Percentiles rank a stretch among this genome's conserved stretches.
Evolutionary conservation across 2,329 filamentous ascomycete species (phyloP).

Genomic region (Monilinia polystroma): DNA sequence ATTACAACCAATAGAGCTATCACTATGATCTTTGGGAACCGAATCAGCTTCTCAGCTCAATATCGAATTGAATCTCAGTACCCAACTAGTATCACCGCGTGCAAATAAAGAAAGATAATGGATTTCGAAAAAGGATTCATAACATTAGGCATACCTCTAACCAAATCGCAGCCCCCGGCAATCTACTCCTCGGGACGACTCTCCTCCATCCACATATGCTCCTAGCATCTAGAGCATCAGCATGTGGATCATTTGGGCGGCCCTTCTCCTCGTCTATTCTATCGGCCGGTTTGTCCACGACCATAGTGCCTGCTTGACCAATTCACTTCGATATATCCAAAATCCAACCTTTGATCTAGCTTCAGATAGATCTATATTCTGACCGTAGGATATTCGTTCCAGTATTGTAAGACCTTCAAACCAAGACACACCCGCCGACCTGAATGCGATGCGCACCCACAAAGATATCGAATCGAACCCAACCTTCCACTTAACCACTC

Average conservation of each 20-base stretch:
- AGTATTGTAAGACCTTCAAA: not conserved
- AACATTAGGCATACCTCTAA: constrained; percentile 26
- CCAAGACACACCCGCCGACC: not conserved
- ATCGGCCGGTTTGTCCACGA: not conserved
- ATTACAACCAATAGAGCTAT: constrained; percentile 20
- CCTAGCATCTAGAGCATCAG: not conserved
- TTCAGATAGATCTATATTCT: not conserved
- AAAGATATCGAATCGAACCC: not conserved
- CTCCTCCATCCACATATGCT: constrained; percentile 18
- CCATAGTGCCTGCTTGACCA: not conserved
- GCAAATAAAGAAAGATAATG: not conserved
- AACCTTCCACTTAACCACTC: not conserved
- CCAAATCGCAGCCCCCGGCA: constrained; percentile 21
- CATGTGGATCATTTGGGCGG: not conserved
- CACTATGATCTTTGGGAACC: constrained; percentile 13
- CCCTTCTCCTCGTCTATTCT: constrained; percentile 20
- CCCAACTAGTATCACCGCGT: not conserved
- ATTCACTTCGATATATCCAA: not conserved
- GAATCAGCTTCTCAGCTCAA: constrained; percentile 24
- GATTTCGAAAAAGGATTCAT: not conserved
- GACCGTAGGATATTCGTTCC: not conserved
- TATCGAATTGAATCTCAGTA: constrained; percentile 23
- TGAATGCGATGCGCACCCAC: not conserved
- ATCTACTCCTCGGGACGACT: not conserved
- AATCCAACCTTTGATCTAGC: too few species aligned